Conservation (phyloP, 306 rosid species). For the Sicyos baderoa region DNA sequence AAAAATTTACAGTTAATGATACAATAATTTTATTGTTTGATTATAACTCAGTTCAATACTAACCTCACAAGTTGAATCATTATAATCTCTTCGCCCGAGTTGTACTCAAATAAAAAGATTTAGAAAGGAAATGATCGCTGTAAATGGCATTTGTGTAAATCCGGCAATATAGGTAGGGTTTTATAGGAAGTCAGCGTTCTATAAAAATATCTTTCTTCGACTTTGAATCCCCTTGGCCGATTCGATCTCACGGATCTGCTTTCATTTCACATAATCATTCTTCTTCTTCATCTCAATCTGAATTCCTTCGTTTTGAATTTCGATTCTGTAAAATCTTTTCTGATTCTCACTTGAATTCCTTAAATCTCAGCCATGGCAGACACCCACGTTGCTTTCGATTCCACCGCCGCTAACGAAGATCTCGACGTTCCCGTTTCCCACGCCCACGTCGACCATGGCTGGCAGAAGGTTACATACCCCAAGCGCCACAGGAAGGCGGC, state of each 20-base stretch:
- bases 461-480: slow-evolving; percentile 89
- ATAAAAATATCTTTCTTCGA: not conserved
- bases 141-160: slow-evolving; percentile 2
- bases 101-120: no score
- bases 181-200: slow-evolving; percentile 1
- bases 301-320: not conserved
- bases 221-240: slow-evolving; percentile 6
- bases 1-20: no score
- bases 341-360: not conserved
- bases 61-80: no score
- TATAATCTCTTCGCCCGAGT: no score
- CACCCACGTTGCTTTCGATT: slow-evolving; percentile 32
- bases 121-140: no score
- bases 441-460: slow-evolving; percentile 55
- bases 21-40: no score
- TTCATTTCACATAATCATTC: not conserved
- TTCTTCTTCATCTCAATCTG: not conserved
- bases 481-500: slow-evolving; percentile 57
- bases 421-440: slow-evolving; percentile 21
- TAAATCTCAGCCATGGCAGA: slow-evolving; percentile 43
- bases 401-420: slow-evolving; percentile 22
- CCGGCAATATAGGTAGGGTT: not conserved
- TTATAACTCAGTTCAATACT: no score
- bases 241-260: slow-evolving; percentile 3
- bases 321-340: not conserved